These are phyloP conservation scores for Paramecium sexaurelia DNA, from an alignment of 73 alveolate species.

Conservation along the genomic window DNA sequence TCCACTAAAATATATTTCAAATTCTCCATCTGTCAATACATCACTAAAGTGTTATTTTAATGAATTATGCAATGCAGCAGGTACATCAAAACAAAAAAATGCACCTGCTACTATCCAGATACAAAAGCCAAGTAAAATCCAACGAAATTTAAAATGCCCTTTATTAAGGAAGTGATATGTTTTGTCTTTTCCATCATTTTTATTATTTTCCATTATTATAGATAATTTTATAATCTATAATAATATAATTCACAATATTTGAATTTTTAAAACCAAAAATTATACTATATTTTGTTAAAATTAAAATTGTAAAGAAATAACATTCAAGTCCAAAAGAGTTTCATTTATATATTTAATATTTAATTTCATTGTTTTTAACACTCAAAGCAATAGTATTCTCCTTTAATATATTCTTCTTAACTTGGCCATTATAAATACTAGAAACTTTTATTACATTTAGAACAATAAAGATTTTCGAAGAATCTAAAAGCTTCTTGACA, in stretches of 20 bases:
- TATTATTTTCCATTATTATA: neutral
- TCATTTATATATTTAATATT: no score
- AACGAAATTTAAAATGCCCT: constrained; percentile 12
- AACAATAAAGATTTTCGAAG: neutral
- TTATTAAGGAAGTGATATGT: neutral
- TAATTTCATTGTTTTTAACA: neutral
- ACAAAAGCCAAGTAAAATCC: neutral
- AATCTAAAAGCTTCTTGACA: neutral
- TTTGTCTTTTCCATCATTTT: neutral
- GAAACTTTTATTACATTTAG: neutral
- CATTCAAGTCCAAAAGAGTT: no score
- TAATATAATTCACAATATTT: no score
- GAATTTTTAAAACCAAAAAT: no score
- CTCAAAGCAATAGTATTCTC: neutral
- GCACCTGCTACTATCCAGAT: constrained; percentile 38
- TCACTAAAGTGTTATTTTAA: constrained; percentile 25
- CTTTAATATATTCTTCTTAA: neutral
- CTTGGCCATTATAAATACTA: neutral
- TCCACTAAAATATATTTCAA: constrained; percentile 38
- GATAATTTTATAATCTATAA: neutral
- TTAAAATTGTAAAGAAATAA: no score
- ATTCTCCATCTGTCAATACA: constrained; percentile 29
- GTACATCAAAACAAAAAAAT: constrained; percentile 29
- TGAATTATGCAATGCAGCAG: constrained; percentile 43
- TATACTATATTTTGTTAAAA: no score